Base-by-base conservation (phyloP, 225 moss, liverwort and hornwort genomes). In the Lunularia cruciata region DNA sequence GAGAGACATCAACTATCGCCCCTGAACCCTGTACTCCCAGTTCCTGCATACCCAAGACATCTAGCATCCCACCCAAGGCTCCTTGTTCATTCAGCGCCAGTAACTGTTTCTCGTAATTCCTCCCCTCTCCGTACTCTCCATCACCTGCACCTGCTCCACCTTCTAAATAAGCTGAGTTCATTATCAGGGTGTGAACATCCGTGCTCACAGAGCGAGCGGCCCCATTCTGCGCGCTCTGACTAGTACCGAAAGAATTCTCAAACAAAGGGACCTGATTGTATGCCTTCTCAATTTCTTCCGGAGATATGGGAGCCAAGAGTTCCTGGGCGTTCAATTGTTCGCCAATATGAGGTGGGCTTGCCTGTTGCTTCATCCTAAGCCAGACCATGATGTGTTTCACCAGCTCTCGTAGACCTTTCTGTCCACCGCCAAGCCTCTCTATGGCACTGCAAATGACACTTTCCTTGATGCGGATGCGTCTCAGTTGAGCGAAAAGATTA, bases 371-470 rank as follows among this genome's bases (percentile, higher is more conserved):
- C 15, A 36, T 68, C 48, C 26, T 37, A 28, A 81, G 35, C 76
- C 72, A 81, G 4, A 76, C 51, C 58, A 76, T 19, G 18, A 81
- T 81, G 18, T 70, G 53, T 27, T 27, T 74, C 0, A 77, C 6
- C 4, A 81, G 19, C 59, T 60, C 65, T 8, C 48, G 70, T 13
- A 81, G 74, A 49, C 81, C 81, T 48, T 77, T 74, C 71, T 74
- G 77, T 13, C 81, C 81, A 67, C 81, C 81, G 7, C 81, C 81
- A 59, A 73, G 67, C 77, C 77, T 66, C 27, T 71, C 53, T 27
- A 81, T 74, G 3, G 73, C 74, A 22, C 72, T 70, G 0, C 35
- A 42, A 22, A 81, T 40, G 28, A 77, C 62, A 26, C 62, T 74
- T 57, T 77, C 81, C 34, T 72, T 66, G 39, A 81, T 72, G 20